These are phyloP conservation scores for Ogataea polymorpha DNA, from an alignment of 805 yeast species.

Conservation along the genomic window DNA sequence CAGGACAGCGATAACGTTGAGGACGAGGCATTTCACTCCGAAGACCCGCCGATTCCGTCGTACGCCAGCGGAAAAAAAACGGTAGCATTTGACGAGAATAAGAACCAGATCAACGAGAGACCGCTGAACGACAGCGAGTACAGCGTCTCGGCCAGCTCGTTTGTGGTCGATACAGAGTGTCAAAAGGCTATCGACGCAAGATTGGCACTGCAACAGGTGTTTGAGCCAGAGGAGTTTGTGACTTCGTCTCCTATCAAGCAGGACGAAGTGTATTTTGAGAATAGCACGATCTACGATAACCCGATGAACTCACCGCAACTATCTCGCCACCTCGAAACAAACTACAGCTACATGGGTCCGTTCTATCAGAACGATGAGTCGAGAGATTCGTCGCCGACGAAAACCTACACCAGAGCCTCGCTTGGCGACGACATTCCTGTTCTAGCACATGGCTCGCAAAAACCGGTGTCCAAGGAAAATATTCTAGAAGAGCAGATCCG, in stretches of 20 bases:
- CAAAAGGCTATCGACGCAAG: neutral
- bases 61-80: conserved; percentile 13
- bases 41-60: conserved; percentile 14
- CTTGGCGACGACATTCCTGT: neutral
- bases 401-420: neutral
- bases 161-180: neutral
- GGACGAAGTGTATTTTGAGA: neutral
- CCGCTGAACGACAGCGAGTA: neutral
- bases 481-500: too few species aligned
- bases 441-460: neutral
- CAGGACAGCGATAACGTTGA: conserved; percentile 10
- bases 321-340: neutral
- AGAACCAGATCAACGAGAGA: conserved; percentile 2
- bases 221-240: neutral
- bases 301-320: conserved; percentile 5
- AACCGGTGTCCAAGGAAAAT: neutral
- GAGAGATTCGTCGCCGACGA: conserved; percentile 1
- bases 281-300: conserved; percentile 2
- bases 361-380: conserved; percentile 3
- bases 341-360: neutral
- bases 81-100: conserved; percentile 11
- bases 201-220: neutral
- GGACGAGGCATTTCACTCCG: conserved; percentile 10
- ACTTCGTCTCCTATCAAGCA: conserved; percentile 3
- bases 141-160: neutral